Evolutionary conservation across 805 yeast species (phyloP), one percentile per base, ranked within the genome.

Genomic region (Saturnispora gosingensis): DNA sequence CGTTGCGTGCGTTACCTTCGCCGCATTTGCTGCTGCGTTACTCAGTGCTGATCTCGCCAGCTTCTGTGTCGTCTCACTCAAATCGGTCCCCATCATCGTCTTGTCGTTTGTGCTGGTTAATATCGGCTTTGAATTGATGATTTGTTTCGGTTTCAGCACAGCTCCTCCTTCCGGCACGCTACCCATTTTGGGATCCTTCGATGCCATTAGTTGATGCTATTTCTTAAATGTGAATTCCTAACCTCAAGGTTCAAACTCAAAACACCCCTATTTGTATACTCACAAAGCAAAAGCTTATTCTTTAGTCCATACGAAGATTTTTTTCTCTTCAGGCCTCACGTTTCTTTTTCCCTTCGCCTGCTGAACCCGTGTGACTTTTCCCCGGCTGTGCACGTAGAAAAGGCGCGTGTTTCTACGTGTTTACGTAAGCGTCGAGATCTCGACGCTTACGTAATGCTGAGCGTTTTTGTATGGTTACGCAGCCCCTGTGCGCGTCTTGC

Each of bases 31-130:
- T 15, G 45, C 40, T 22, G 42, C 46, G 24, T 40, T 48, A 42
- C 34, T 42, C 22, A 48, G 25, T 15, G 50, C 50, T 5, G 50
- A 48, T 32, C 50, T 40, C 11, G 50, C 50, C 24, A 48, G 13
- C 24, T 48, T 48, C 22, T 48, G 50, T 3, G 50, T 48, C 13
- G 40, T 48, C n/a, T 48, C 50, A 32, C 50, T 48, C n/a, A 48
- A 42, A 30, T 48, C 50, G 13, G 46, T 30, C 20, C 46, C 24
- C 18, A 22, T 24, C 25, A 40, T 13, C 30, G 44, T 13, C 18
- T 22, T 40, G 28, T 40, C 44, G 30, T 22, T 24, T 24, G 30
- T 24, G 22, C 40, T 36, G 18, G 27, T 40, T 25, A 40, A 40
- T 40, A 40, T 40, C 27, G 44, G 44, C 18, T 40, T 40, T 11